Conservation (phyloP, 2,329 filamentous ascomycete genomes). For the Hypoxylon sp. region DNA sequence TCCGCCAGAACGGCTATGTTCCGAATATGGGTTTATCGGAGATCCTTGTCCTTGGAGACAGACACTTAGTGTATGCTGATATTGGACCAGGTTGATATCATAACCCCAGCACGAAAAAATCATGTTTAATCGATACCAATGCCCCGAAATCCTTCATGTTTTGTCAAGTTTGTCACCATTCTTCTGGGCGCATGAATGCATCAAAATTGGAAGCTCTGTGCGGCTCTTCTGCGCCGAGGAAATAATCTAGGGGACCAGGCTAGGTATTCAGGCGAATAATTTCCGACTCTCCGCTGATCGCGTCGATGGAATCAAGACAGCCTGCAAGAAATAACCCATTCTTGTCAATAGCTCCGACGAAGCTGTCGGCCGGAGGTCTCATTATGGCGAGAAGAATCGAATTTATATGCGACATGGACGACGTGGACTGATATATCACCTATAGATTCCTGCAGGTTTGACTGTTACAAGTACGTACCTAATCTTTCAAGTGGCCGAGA, state of each 20-base stretch:
- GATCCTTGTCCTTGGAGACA: constrained; percentile 21
- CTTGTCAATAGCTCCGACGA: constrained; percentile 2
- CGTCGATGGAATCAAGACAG: constrained; percentile 3
- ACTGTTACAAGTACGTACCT: neutral
- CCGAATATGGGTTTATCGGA: constrained; percentile 28
- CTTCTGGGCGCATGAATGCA: constrained; percentile 35
- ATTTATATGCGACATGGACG: constrained; percentile 13
- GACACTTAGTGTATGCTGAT: constrained; percentile 31
- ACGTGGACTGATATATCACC: constrained; percentile 12
- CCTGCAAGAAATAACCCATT: constrained; percentile 9
- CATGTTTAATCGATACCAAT: constrained; percentile 13
- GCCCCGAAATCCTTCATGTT: neutral
- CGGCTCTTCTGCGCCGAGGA: constrained; percentile 27
- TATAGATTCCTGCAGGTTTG: constrained; percentile 9
- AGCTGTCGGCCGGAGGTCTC: constrained; percentile 7
- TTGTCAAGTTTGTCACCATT: constrained; percentile 22
- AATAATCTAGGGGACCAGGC: constrained; percentile 32
- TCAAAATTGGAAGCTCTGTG: constrained; percentile 41
- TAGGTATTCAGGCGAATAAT: constrained; percentile 36
- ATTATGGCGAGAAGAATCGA: constrained; percentile 13
- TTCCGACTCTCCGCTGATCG: constrained; percentile 31
- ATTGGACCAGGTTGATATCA: constrained; percentile 28
- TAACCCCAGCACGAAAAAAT: constrained; percentile 21
- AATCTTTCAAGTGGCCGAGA: neutral
- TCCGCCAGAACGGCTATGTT: constrained; percentile 27